Evolutionary conservation across 2,329 filamentous ascomycete species (phyloP), one percentile per base, ranked within the genome.

Genomic region (Grosmannia penicillata): DNA sequence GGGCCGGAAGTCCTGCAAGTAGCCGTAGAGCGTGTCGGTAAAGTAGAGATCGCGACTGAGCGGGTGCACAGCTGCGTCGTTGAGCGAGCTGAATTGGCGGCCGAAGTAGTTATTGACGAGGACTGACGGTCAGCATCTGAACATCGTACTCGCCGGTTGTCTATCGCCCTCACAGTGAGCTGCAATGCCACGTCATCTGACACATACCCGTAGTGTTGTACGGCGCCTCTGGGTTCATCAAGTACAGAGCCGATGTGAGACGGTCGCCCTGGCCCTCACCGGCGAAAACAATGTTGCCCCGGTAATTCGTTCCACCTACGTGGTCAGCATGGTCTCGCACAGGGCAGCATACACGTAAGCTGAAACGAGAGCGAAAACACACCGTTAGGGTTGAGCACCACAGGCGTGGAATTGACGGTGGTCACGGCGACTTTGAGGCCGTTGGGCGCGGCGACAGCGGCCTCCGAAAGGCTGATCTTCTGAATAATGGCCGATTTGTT

Each of bases 31-130:
- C 0, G 70, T 66, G 41, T 79, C 74, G 2, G 73, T 78, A 47
- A 79, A 78, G 57, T 75, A 79, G n/a, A 78, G 56, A 21, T 72
- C 64, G n/a, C 63, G 61, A 40, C 66, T 74, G 10, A 53, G 51
- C 23, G 71, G 61, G 45, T 75, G 63, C 39, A 72, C 50, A 2
- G 63, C 60, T 0, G 71, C 60, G 43, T 78, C 74, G 45, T 77
- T 77, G 10, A 75, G 53, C 0, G 71, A 75, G 50, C 66, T 73
- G 54, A 77, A 78, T 29, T 67, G 60, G 3, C 71, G 63, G 15
- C 73, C 72, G 36, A 71, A 71, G 50, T 61, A 79, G 51, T 70
- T 73, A 46, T 72, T 72, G 14, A 78, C 41, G 11, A 79, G 54
- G 0, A 65, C 62, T 61, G 6, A 17, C 41, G 45, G 19, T 32